Evolutionary conservation across 2,329 filamentous ascomycete genomes (phyloP).

Genomic region (Diaporthe citri): DNA sequence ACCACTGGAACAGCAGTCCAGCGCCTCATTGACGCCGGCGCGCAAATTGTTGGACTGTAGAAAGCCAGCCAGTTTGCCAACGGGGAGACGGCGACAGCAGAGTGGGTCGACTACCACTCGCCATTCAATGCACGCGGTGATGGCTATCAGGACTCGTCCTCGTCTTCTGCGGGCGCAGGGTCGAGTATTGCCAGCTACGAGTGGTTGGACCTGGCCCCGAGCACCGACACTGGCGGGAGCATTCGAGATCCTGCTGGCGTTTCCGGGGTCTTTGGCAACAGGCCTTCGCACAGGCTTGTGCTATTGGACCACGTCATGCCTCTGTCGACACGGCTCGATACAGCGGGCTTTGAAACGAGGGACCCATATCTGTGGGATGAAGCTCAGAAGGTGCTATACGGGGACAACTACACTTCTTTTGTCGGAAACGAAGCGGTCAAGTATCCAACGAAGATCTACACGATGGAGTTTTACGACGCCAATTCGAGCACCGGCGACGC

Average conservation of each 20-base stretch:
- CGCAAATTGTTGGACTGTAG: not conserved
- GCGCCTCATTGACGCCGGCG: not conserved
- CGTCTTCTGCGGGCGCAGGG: not conserved
- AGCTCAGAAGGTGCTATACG: not conserved
- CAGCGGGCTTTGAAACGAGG: not conserved
- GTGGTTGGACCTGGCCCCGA: not conserved
- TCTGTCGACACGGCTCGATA: not conserved
- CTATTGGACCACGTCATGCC: not conserved
- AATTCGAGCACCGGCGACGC: not conserved
- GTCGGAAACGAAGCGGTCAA: not conserved
- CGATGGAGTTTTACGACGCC: not conserved
- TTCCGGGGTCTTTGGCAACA: not conserved
- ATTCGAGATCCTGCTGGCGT: not conserved
- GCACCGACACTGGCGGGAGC: not conserved
- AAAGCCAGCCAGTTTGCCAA: not conserved
- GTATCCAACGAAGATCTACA: not conserved
- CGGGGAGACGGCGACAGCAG: not conserved
- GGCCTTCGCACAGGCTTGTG: not conserved
- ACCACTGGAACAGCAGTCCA: not conserved
- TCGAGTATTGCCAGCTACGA: slow-evolving; percentile 11
- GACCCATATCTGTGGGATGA: not conserved
- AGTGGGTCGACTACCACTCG: not conserved
- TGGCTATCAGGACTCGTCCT: not conserved
- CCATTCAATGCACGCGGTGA: not conserved
- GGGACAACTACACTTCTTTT: not conserved